Base-by-base conservation (phyloP, 1,139 yeast species). In the Pneumocystis carinii region DNA sequence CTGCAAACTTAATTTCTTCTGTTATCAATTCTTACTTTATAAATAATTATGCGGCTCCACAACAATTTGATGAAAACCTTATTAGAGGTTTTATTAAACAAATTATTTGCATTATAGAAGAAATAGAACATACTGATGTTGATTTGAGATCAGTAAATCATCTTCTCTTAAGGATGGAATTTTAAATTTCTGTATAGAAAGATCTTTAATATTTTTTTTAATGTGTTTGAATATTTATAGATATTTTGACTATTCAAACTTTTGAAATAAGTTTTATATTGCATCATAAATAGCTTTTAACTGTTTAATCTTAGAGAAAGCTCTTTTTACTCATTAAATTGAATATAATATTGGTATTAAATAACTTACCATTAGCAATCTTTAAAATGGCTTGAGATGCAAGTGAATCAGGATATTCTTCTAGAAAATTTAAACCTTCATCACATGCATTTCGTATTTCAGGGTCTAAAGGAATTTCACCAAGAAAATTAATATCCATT, bases 381-480 rank as follows among this genome's bases (percentile, higher is more conserved):
- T 85, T 86, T 67, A 89, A 75, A 63, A 94, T 86, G 0, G 97
- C 95, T 1, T 81, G 80, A 2, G 96, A 84, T 0, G 98, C 96
- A 0, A 98, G 97, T 1, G 96, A 88, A 66, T 90, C 97, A 0
- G 96, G 92, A 70, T 84, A 85, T 64, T 79, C 76, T 68, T 90
- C 96, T 67, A 88, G 78, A 73, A 92, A 94, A 66, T 88, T 84
- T 68, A 82, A 86, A n/a, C 99, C 99, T 37, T 77, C 71, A 72
- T 94, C 99, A 74, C 97, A 90, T 32, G 92, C 80, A 69, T 78
- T 81, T 1, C 97, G 97, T 19, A 94, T 90, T 66, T 97, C 78
- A 15, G 98, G 98, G 75, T 94, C 99, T 62, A 94, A 78, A 0
- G 99, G 99, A 1, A 94, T 96, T 14, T 88, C 80, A 0, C 99